Evolutionary conservation across 176 grass and related monocot genomes (phyloP), one percentile per base, ranked within the genome.

Genomic region (Melocanna baccifera): DNA sequence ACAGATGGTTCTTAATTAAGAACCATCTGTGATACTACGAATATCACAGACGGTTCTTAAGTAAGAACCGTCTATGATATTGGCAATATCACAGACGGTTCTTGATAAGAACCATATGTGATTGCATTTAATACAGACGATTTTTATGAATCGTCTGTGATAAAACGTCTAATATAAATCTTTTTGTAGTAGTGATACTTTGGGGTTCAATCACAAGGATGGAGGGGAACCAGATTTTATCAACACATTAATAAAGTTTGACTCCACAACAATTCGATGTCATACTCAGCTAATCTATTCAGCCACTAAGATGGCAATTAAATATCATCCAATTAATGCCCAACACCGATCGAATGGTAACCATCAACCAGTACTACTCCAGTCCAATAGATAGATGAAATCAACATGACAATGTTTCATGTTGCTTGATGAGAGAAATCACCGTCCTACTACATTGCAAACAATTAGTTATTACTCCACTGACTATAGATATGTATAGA

Each of bases 201-300:
- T 3, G 28, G 69, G 43, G 23, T 50, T 57, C 48, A 69, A 56
- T 59, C 73, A 85, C 41, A 20, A 61, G 19, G 25, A 69, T 34
- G 64, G 18, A 12, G 16, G 64, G 39, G 65, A 70, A 78, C 83
- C 65, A 62, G 39, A 78, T 70, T 29, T 75, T 79, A 82, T 76
- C 48, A 68, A 25, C 40, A 72, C 39, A 81, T 58, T 58, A 67
- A 68, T 81, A 82, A 36, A 12, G 14, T 80, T 87, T 82, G 85
- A 69, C 68, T 36, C 58, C 30, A 75, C 23, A 47, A 45, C 71
- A 82, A 68, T 46, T 68, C 25, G 28, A 43, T 82, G 71, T 87
- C 86, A 76, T 76, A 50, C 9, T 82, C 86, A 69, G 55, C 46
- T 59, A 69, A 87, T 59, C 50, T 82, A 69, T 79, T 70, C 6